Conservation (phyloP, 768 basidiomycete genomes). For the Roridomyces roridus region DNA sequence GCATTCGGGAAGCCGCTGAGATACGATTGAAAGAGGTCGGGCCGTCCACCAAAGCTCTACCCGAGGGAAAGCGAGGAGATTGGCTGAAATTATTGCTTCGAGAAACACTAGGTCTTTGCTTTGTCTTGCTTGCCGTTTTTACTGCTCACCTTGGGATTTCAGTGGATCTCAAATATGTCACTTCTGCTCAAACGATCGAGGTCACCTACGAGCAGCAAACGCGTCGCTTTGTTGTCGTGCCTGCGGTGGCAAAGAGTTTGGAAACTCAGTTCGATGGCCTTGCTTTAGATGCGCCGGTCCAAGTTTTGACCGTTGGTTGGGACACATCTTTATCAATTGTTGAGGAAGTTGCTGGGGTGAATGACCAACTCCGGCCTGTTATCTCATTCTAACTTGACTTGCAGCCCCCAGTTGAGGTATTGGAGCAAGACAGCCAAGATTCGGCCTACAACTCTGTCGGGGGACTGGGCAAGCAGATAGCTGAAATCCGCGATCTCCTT, state of each 20-base stretch:
- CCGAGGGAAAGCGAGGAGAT: conserved; percentile 50
- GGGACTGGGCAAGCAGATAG: conserved; percentile 87
- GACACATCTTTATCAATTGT: conserved; percentile 61
- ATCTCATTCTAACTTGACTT: conserved; percentile 21
- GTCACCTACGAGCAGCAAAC: conserved; percentile 65
- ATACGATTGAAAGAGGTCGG: conserved; percentile 60
- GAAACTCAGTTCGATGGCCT: conserved; percentile 49
- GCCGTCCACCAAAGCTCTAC: conserved; percentile 5
- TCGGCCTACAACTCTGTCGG: conserved; percentile 86
- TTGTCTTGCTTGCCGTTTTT: conserved; percentile 17
- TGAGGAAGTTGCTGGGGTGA: conserved; percentile 35
- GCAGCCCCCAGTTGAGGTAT: conserved; percentile 54
- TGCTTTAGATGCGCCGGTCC: conserved; percentile 44
- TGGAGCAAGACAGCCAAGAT: conserved; percentile 45
- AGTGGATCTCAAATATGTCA: conserved; percentile 81
- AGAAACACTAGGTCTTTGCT: conserved; percentile 67
- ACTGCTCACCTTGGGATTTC: conserved; percentile 8
- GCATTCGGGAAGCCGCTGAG: conserved; percentile 55
- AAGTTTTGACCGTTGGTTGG: conserved; percentile 73
- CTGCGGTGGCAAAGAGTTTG: conserved; percentile 36
- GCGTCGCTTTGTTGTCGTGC: conserved; percentile 62
- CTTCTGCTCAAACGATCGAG: conserved; percentile 63
- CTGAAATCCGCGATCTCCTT: conserved; percentile 82
- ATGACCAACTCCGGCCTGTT: conserved; percentile 3
- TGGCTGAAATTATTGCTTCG: conserved; percentile 74